Conservation (phyloP, 768 basidiomycete species). For the Panaeolus papilionaceus region DNA sequence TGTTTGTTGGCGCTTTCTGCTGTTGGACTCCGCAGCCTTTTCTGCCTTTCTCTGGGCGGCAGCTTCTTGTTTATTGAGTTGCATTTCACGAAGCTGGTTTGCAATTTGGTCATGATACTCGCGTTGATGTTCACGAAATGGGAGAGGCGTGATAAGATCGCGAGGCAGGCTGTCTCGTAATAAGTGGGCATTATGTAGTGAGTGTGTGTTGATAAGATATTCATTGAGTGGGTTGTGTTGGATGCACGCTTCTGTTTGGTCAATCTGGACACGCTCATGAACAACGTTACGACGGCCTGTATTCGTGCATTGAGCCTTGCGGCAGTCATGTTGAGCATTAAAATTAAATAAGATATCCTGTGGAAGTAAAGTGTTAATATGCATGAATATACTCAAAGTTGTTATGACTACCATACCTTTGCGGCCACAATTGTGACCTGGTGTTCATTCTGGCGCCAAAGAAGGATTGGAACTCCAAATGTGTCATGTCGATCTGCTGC, state of each 20-base stretch:
- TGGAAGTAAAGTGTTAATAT: too few relatives aligned
- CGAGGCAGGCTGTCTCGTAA: conserved; percentile 17
- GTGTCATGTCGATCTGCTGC: conserved; percentile 18
- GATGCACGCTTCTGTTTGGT: conserved; percentile 16
- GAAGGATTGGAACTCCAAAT: conserved; percentile 26
- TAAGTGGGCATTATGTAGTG: conserved; percentile 22
- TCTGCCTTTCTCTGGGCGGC: not conserved
- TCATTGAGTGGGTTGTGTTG: conserved; percentile 19
- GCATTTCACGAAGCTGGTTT: not conserved
- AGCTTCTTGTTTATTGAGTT: not conserved
- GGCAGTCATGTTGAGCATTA: conserved; percentile 21
- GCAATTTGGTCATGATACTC: conserved; percentile 14
- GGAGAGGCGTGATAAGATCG: conserved; percentile 12
- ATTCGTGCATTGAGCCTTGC: conserved; percentile 19
- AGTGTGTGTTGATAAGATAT: conserved; percentile 21
- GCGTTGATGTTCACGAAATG: conserved; percentile 7
- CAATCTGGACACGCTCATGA: conserved; percentile 21
- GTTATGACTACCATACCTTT: conserved; percentile 1
- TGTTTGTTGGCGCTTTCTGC: too few relatives aligned
- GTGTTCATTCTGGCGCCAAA: conserved; percentile 15
- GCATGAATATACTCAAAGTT: too few relatives aligned
- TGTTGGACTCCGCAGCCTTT: too few relatives aligned
- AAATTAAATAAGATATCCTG: too few relatives aligned
- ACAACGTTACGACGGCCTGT: conserved; percentile 19
- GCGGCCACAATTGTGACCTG: not conserved